Base-by-base conservation (phyloP, 345 rosid genomes). In the Eutrema yunnanense region DNA sequence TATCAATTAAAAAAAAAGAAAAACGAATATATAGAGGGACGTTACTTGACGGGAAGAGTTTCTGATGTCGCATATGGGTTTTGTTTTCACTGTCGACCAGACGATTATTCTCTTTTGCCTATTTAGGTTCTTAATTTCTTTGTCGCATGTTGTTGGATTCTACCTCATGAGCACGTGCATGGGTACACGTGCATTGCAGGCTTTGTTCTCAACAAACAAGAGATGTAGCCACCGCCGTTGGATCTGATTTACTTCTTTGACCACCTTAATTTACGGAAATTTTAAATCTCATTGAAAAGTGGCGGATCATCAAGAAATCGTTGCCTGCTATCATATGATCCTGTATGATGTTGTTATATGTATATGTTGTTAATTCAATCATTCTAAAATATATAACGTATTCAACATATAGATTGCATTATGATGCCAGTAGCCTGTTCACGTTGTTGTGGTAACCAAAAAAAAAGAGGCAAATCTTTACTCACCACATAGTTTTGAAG, bases 141-240 rank as follows among this genome's bases (percentile, higher is more conserved):
- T 82, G 88, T 93, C 89, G 94, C 83, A 84, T 87, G 77, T 70
- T 33, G 80, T 81, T 83, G 92, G 87, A 82, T 63, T 85, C 83
- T 67, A 78, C 79, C 77, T 76, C 56, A 67, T 29, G 62, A 65
- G 55, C 77, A 79, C 83, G 80, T 85, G 84, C 73, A 83, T 75
- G 65, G 74, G 44, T 69, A 75, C 79, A 75, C 79, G 74, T 75
- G 79, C 74, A 53, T 74, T 70, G 73, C 87, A 85, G 86, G 77
- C 74, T 78, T 77, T 75, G 75, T 69, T 69, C 65, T 56, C 65
- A 56, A 54, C 64, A 59, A 66, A 49, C 62, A 53, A 65, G 74
- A 62, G 74, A 78, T 73, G 62, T 54, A 30, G 55, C n/a, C 48
- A 29, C 7, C 36, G 19, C 77, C 64, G 73, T 81, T 52, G 34